Conservation (phyloP, 352 stramenopile genomes). For the Halophytophthora batemanensis region DNA sequence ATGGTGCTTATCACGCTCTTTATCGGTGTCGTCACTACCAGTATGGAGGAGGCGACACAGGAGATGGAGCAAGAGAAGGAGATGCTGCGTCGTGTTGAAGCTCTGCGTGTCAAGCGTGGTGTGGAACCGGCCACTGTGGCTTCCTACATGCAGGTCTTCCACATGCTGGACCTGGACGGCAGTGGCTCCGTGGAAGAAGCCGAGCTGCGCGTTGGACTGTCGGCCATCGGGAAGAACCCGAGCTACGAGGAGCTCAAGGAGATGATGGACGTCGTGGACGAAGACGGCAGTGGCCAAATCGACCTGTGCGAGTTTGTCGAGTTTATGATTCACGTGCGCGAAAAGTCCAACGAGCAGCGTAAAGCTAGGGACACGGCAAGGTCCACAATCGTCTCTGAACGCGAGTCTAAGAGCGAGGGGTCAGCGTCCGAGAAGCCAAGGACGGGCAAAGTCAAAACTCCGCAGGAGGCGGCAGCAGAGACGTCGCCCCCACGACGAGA, state of each 20-base stretch:
- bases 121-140: conserved; percentile 43
- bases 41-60: conserved; percentile 88
- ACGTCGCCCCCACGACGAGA: neutral
- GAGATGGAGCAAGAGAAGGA: conserved; percentile 80
- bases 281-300: conserved; percentile 84
- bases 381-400: conserved; percentile 2
- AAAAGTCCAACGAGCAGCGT: conserved; percentile 62
- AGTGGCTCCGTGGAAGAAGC: conserved; percentile 84
- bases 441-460: neutral
- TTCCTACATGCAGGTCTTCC: conserved; percentile 86
- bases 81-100: conserved; percentile 57
- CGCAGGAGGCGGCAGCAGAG: too few species aligned
- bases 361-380: conserved; percentile 16
- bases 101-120: conserved; percentile 46
- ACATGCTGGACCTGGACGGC: conserved; percentile 75
- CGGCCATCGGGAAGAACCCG: conserved; percentile 78
- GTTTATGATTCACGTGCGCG: conserved; percentile 81
- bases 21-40: conserved; percentile 90
- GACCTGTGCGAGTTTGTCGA: conserved; percentile 87
- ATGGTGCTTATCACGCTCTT: conserved; percentile 91
- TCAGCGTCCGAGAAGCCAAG: neutral
- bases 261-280: conserved; percentile 85
- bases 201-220: conserved; percentile 74
- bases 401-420: neutral
- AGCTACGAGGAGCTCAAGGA: conserved; percentile 78